phyloP scores from a whole-genome alignment of 1,139 yeast species.

The Saccharomyces hybrid region DNA sequence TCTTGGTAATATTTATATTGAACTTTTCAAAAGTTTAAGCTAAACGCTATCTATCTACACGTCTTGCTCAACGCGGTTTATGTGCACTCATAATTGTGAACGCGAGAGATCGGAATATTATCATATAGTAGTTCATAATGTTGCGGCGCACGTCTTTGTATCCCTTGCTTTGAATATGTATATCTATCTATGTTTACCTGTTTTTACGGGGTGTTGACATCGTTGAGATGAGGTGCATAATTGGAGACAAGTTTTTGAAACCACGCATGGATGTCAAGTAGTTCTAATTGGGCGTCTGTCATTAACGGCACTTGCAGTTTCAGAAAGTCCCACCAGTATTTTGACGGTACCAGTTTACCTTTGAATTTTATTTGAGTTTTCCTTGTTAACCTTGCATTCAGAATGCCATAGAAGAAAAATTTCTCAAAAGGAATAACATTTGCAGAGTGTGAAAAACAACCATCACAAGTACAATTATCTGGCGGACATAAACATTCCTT shows the following conservation, averaged over 20 bases:
- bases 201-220: not conserved
- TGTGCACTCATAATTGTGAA: not conserved
- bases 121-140: not conserved
- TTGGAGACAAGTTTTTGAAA: constrained; percentile 21
- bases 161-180: not conserved
- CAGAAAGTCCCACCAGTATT: constrained; percentile 31
- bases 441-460: constrained; percentile 23
- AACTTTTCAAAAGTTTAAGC: not conserved
- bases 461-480: constrained; percentile 20
- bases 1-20: not conserved
- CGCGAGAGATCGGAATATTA: not conserved
- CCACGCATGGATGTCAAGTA: constrained; percentile 25
- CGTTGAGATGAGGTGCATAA: constrained; percentile 8
- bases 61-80: not conserved
- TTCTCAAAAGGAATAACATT: constrained; percentile 25
- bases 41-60: not conserved
- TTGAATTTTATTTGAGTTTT: constrained; percentile 26
- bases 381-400: constrained; percentile 20
- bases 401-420: constrained; percentile 21
- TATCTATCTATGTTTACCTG: not conserved
- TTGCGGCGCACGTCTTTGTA: not conserved
- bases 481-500: constrained; percentile 20
- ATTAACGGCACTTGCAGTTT: constrained; percentile 22
- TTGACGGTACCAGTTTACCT: constrained; percentile 26
- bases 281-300: constrained; percentile 17